phyloP scores from a whole-genome alignment of 2,329 filamentous ascomycete species.

The Tolypocladium nubicola region DNA sequence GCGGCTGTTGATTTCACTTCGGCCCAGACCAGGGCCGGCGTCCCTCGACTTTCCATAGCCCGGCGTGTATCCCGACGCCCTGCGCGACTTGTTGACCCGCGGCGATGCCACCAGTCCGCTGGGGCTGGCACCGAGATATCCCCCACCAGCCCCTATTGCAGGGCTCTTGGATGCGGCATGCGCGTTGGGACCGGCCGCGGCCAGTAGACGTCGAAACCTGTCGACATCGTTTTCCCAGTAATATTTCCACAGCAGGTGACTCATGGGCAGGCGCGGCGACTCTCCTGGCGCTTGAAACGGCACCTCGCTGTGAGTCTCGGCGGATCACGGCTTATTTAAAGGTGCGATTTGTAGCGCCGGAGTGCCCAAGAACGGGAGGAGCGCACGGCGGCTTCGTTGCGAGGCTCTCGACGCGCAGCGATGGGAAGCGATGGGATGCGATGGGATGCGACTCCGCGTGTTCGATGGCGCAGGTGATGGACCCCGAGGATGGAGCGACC shows the following conservation, averaged over 20 bases:
- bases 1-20: constrained; percentile 72
- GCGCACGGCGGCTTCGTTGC: background rate
- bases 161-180: constrained; percentile 45
- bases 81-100: constrained; percentile 39
- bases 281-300: constrained; percentile 42
- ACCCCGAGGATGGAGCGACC: background rate
- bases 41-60: constrained; percentile 32
- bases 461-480: background rate
- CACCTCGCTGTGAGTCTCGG: constrained; percentile 83
- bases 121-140: constrained; percentile 25
- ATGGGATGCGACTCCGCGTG: background rate
- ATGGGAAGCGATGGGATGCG: constrained; percentile 1
- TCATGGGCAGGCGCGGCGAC: constrained; percentile 52
- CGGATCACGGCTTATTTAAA: constrained; percentile 90
- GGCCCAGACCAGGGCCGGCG: constrained; percentile 28
- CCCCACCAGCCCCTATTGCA: constrained; percentile 25
- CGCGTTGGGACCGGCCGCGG: constrained; percentile 51
- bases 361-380: constrained; percentile 6
- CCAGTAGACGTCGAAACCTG: constrained; percentile 80
- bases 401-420: background rate
- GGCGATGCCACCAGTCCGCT: constrained; percentile 38
- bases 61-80: constrained; percentile 38
- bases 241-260: constrained; percentile 90
- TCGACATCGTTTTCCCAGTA: constrained; percentile 98
- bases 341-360: constrained; percentile 39